Conservation (phyloP, 805 yeast species). For the Priceomyces castillae region DNA sequence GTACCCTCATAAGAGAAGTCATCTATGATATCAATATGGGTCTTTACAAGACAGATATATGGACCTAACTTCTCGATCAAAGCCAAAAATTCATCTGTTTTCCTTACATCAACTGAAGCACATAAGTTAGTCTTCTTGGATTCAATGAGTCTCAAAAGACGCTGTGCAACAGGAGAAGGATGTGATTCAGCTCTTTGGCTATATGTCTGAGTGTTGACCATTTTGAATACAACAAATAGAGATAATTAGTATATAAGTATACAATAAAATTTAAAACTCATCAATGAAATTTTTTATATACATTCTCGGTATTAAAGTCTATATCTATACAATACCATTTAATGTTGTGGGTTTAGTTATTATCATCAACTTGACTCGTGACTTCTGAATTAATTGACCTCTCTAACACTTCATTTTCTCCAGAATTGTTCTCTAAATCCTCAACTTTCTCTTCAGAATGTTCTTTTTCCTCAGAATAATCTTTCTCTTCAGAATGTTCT, state of each 20-base stretch:
- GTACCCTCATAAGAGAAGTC: constrained; percentile 85
- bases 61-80: constrained; percentile 86
- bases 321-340: neutral
- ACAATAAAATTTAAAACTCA: neutral
- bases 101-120: constrained; percentile 88
- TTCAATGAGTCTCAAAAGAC: constrained; percentile 72
- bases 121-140: constrained; percentile 83
- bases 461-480: neutral
- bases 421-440: constrained; percentile 1
- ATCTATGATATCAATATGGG: constrained; percentile 89
- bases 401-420: neutral
- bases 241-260: neutral
- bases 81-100: constrained; percentile 68
- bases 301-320: neutral
- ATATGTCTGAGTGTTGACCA: constrained; percentile 44
- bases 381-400: too few species aligned
- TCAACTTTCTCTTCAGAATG: neutral
- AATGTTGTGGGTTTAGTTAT: neutral
- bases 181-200: constrained; percentile 68
- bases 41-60: constrained; percentile 83
- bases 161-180: constrained; percentile 74
- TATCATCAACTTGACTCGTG: neutral
- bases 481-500: neutral
- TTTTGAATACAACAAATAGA: constrained; percentile 5
- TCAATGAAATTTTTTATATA: neutral